phyloP scores from a whole-genome alignment of 1,284 basidiomycete species.

The Wallemia ichthyophaga region DNA sequence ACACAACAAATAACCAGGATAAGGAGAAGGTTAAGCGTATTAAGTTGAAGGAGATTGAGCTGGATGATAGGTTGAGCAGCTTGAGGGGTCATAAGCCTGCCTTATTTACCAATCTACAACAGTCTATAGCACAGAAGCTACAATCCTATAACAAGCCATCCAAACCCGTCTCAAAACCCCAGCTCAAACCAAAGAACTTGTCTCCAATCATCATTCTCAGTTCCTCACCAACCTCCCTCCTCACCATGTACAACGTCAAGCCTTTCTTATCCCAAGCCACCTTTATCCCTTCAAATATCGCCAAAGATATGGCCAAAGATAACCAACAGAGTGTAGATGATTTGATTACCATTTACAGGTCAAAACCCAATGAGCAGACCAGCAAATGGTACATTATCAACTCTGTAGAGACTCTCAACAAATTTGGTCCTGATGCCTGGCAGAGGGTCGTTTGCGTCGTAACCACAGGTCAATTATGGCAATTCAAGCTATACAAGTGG shows the following conservation, averaged over 20 bases:
- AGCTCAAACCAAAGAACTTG: slow-evolving; percentile 23
- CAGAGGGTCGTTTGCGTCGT: slow-evolving; percentile 85
- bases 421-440: slow-evolving; percentile 75
- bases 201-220: slow-evolving; percentile 91
- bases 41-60: slow-evolving; percentile 35
- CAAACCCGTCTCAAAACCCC: slow-evolving; percentile 3
- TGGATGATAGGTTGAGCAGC: slow-evolving; percentile 41
- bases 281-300: slow-evolving; percentile 35
- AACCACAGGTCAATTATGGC: slow-evolving; percentile 93
- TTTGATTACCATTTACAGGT: slow-evolving; percentile 49
- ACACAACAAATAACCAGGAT: slow-evolving; percentile 45
- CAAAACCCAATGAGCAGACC: slow-evolving; percentile 22
- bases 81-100: slow-evolving; percentile 42
- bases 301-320: slow-evolving; percentile 19
- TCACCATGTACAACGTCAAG: slow-evolving; percentile 95
- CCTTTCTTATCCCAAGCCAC: slow-evolving; percentile 65
- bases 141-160: slow-evolving; percentile 34
- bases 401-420: slow-evolving; percentile 61
- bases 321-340: slow-evolving; percentile 40
- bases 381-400: slow-evolving; percentile 56
- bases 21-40: slow-evolving; percentile 56
- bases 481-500: slow-evolving; percentile 91
- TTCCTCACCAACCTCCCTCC: slow-evolving; percentile 69
- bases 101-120: slow-evolving; percentile 28
- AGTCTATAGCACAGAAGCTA: slow-evolving; percentile 34